Evolutionary conservation across 2,329 filamentous ascomycete genomes (phyloP).

Genomic region (Dothistroma septosporum): DNA sequence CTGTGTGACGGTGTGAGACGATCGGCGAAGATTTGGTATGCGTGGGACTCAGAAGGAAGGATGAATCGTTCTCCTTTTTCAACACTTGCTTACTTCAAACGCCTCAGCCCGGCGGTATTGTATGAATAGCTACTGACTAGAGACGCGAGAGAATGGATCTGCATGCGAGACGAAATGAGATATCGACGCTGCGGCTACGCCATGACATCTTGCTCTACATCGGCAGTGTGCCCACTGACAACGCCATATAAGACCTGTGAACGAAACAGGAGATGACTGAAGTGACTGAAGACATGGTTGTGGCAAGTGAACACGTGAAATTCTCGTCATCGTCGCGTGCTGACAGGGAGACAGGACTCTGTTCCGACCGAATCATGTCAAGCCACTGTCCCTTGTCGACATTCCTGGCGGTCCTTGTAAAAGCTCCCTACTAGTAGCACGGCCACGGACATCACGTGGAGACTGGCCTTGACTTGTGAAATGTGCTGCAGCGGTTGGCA

Average conservation of each 20-base stretch:
- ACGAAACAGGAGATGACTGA: not conserved
- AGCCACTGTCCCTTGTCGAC: not conserved
- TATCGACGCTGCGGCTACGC: not conserved
- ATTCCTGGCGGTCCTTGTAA: not conserved
- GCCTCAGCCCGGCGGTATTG: not conserved
- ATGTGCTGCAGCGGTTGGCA: no score
- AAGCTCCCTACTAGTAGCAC: no score
- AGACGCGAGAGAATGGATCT: not conserved
- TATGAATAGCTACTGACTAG: slow-evolving; percentile 1
- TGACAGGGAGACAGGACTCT: not conserved
- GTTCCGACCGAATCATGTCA: no score
- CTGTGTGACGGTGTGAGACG: not conserved
- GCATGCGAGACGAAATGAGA: not conserved
- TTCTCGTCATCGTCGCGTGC: not conserved
- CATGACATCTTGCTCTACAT: not conserved
- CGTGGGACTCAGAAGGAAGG: not conserved
- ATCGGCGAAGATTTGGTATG: not conserved
- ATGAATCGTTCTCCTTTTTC: not conserved
- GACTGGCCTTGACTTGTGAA: no score
- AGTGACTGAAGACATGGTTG: not conserved
- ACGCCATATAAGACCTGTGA: not conserved
- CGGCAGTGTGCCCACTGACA: not conserved
- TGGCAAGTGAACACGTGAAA: not conserved
- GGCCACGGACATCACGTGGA: no score
- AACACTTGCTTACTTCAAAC: not conserved